Percentiles rank a stretch among this genome's conserved stretches.
Conservation (phyloP, 31 red algal species). For the Odonthalia washingtoniensis region DNA sequence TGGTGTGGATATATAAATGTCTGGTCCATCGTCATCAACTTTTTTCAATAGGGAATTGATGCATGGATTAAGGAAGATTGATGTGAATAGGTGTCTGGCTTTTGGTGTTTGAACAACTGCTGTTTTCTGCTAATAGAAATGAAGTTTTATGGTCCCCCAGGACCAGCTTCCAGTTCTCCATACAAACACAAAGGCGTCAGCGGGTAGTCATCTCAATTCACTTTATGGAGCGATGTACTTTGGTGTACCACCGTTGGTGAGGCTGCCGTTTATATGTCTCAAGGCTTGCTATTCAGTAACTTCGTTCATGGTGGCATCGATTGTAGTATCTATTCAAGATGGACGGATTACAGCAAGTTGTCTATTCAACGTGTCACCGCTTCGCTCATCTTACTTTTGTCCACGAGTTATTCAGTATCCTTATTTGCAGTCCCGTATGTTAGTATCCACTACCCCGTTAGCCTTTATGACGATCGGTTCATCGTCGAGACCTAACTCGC, state of each 20-base stretch:
- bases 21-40: not conserved
- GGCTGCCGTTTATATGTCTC: not conserved
- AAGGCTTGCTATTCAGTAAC: constrained; percentile 35
- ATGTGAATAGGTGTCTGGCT: constrained; percentile 20
- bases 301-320: constrained; percentile 19
- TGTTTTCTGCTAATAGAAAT: constrained; percentile 28
- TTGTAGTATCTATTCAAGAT: no score
- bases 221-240: not conserved
- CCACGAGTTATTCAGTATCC: no score
- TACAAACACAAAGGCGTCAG: constrained; percentile 18
- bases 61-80: constrained; percentile 20
- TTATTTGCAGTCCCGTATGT: no score
- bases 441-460: no score
- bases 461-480: no score
- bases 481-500: no score
- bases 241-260: constrained; percentile 4
- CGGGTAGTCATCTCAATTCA: constrained; percentile 33
- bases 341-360: constrained; percentile 21
- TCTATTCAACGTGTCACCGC: no score
- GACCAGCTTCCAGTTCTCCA: not conserved
- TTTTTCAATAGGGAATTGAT: not conserved
- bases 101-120: constrained; percentile 42
- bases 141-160: constrained; percentile 30
- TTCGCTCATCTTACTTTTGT: no score
- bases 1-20: not conserved